Conservation (phyloP, 2,329 filamentous ascomycete species). For the Thielaviopsis populi region DNA sequence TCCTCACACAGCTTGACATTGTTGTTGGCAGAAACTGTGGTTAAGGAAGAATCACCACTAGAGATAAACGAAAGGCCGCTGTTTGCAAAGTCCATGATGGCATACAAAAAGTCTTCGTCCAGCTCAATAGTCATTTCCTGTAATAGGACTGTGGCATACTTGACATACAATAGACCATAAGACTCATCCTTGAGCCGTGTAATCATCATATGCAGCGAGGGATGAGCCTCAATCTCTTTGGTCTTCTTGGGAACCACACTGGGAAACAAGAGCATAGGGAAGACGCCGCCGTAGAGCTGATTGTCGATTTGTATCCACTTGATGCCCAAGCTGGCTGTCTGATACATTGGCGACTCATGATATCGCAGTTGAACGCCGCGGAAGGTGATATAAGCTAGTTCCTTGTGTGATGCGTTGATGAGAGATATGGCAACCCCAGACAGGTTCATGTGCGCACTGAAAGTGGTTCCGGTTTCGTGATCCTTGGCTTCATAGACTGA, state of each 20-base stretch:
- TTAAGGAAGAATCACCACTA: background rate
- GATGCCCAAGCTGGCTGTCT: constrained; percentile 76
- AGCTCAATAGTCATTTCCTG: constrained; percentile 98
- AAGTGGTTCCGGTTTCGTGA: constrained; percentile 71
- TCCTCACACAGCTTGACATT: constrained; percentile 83
- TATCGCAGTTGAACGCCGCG: constrained; percentile 83
- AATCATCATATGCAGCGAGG: constrained; percentile 80
- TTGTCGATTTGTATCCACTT: constrained; percentile 99
- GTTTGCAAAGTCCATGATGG: constrained; percentile 86
- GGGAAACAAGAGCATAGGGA: constrained; percentile 92
- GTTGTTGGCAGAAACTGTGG: background rate
- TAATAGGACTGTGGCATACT: constrained; percentile 83
- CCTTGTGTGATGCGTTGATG: constrained; percentile 80
- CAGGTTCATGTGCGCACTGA: constrained; percentile 75
- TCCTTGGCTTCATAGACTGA: constrained; percentile 67
- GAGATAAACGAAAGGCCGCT: constrained; percentile 54
- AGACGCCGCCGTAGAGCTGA: constrained; percentile 93
- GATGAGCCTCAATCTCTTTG: constrained; percentile 90
- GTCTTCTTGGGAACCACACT: constrained; percentile 95
- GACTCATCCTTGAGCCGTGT: constrained; percentile 96
- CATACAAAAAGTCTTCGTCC: constrained; percentile 96
- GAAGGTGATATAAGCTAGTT: constrained; percentile 86
- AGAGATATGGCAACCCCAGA: constrained; percentile 86
- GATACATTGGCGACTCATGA: constrained; percentile 82
- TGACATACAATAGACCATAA: constrained; percentile 95